Percentiles rank a stretch among this genome's conserved stretches.
Evolutionary conservation across 208 protist species (phyloP).

Genomic region (Phytomonas sp.): DNA sequence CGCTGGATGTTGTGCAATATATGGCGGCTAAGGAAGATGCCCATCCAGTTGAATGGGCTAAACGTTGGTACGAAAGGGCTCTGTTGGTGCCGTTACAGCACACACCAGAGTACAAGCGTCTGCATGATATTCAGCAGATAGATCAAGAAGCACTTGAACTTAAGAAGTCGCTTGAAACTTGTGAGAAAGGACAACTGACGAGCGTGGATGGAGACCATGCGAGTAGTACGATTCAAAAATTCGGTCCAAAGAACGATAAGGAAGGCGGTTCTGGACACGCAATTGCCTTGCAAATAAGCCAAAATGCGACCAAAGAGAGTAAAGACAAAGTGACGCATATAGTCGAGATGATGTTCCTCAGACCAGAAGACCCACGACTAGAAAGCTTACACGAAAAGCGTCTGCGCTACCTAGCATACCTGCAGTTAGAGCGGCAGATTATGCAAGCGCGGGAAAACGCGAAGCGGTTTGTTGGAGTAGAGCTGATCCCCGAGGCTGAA

Average conservation of each 20-base stretch:
- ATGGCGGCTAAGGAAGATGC: conserved; percentile 61
- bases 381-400: conserved; percentile 64
- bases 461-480: conserved; percentile 48
- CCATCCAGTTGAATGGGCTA: conserved; percentile 72
- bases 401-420: conserved; percentile 72
- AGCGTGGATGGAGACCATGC: neutral
- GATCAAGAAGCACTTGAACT: conserved; percentile 33
- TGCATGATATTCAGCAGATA: conserved; percentile 40
- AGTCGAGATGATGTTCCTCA: conserved; percentile 80
- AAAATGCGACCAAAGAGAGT: conserved; percentile 24
- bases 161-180: conserved; percentile 9
- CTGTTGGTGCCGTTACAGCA: conserved; percentile 60
- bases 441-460: conserved; percentile 63
- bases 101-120: conserved; percentile 61
- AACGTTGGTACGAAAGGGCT: conserved; percentile 79
- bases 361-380: conserved; percentile 53
- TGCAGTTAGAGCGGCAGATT: conserved; percentile 82
- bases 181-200: neutral
- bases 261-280: conserved; percentile 4
- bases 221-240: neutral
- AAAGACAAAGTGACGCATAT: conserved; percentile 42
- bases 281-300: conserved; percentile 24
- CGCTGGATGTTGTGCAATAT: conserved; percentile 82
- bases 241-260: neutral
- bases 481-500: conserved; percentile 40